Conservation (phyloP, 306 rosid species). For the Carpinus fangiana region DNA sequence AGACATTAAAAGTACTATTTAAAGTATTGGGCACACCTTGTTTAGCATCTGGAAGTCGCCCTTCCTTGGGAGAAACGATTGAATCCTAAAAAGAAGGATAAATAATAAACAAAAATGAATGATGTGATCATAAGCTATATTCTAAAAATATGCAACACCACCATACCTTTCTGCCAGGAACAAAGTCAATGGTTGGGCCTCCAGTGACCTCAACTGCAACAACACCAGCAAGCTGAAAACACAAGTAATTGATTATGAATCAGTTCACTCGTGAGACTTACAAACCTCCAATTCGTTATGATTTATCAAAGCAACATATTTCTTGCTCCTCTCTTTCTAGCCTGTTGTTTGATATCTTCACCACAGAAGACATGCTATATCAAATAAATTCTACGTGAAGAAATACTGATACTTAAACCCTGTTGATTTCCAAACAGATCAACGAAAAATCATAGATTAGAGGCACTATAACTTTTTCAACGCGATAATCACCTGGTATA, state of each 20-base stretch:
- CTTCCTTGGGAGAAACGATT: conserved; percentile 66
- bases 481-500: conserved; percentile 72
- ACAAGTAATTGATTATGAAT: conserved; percentile 9
- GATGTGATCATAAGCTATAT: conserved; percentile 16
- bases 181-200: conserved; percentile 82
- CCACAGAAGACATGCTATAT: background rate
- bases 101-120: background rate
- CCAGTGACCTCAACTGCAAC: conserved; percentile 98
- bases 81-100: conserved; percentile 57
- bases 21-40: conserved; percentile 41
- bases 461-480: conserved; percentile 20
- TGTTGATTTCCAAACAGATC: background rate
- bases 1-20: background rate
- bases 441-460: conserved; percentile 10
- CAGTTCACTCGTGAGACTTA: background rate
- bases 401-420: background rate
- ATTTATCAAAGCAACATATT: background rate
- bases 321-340: background rate
- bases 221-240: conserved; percentile 90
- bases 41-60: conserved; percentile 89
- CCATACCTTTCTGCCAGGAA: conserved; percentile 82
- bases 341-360: background rate
- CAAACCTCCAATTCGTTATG: background rate
- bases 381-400: background rate
- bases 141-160: conserved; percentile 23